These are phyloP conservation scores for Hypoxylon subgilvum DNA, from an alignment of 495 filamentous ascomycete species.

Conservation along the genomic window DNA sequence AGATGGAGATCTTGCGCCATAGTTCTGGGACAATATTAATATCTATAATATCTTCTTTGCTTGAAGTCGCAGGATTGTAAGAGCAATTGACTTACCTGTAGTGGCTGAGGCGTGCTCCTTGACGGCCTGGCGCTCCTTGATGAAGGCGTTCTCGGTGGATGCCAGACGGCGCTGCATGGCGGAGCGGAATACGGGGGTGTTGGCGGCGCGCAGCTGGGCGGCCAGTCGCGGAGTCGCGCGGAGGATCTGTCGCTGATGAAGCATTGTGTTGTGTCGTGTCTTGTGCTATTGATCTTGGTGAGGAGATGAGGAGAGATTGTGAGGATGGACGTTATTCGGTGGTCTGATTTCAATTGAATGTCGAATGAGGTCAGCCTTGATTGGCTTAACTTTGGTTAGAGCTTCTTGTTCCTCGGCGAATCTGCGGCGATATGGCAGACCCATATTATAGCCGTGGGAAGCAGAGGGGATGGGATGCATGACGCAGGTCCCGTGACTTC, in stretches of 20 bases:
- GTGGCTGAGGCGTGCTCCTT: conserved; percentile 84
- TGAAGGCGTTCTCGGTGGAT: conserved; percentile 84
- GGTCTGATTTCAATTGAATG: conserved; percentile 37
- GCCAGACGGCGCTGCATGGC: conserved; percentile 71
- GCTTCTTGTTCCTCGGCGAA: conserved; percentile 38
- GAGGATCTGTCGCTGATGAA: conserved; percentile 65
- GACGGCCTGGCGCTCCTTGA: conserved; percentile 80
- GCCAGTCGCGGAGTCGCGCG: conserved; percentile 65
- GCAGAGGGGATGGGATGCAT: not conserved
- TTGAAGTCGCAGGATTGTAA: not conserved
- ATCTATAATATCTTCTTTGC: not conserved
- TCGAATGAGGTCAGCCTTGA: conserved; percentile 46
- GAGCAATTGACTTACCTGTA: conserved; percentile 63
- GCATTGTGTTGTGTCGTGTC: conserved; percentile 56
- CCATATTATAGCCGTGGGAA: too few relatives aligned
- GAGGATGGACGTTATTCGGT: conserved; percentile 2
- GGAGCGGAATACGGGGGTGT: conserved; percentile 59
- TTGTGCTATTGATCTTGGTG: not conserved
- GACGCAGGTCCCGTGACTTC: conserved; percentile 40
- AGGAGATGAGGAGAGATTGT: conserved; percentile 35
- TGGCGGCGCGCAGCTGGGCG: conserved; percentile 56
- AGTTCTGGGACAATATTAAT: conserved; percentile 65
- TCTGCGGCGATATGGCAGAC: conserved; percentile 31
- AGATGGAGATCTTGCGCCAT: conserved; percentile 93
- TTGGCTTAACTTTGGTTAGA: conserved; percentile 20